These are phyloP conservation scores for Basipetospora chlamydospora DNA, from an alignment of 2,329 filamentous ascomycete genomes.

Conservation along the genomic window DNA sequence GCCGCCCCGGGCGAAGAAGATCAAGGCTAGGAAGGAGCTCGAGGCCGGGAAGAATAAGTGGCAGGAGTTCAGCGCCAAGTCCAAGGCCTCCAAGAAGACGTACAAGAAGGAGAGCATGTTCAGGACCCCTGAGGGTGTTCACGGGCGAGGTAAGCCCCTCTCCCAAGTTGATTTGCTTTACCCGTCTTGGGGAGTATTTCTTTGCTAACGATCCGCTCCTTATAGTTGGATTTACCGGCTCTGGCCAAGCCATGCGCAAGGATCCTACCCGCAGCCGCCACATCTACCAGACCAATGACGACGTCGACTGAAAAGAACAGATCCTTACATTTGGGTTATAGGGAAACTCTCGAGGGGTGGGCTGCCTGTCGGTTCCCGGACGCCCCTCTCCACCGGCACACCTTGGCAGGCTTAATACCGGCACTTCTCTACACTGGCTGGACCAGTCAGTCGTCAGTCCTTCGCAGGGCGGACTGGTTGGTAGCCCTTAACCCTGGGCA, in stretches of 20 bases:
- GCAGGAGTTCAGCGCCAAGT: conserved; percentile 80
- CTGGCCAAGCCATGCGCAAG: conserved; percentile 90
- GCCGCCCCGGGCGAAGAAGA: conserved; percentile 70
- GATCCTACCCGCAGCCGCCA: conserved; percentile 71
- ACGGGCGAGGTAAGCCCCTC: conserved; percentile 58
- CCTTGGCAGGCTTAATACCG: too few species aligned
- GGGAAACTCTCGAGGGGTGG: too few species aligned
- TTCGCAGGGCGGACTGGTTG: too few species aligned
- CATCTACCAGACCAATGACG: conserved; percentile 66
- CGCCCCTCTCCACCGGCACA: too few species aligned
- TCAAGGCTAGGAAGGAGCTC: conserved; percentile 79
- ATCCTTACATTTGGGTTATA: too few species aligned
- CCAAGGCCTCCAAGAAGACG: conserved; percentile 45
- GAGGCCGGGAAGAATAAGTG: conserved; percentile 87
- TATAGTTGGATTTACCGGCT: conserved; percentile 87
- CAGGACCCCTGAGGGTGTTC: conserved; percentile 72
- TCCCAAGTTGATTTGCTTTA: too few species aligned
- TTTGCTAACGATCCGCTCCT: conserved; percentile 10
- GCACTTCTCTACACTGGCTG: too few species aligned
- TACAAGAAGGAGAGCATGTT: conserved; percentile 94
- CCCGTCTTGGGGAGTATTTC: not conserved
- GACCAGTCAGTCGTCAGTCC: too few species aligned
- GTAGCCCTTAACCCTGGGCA: too few species aligned
- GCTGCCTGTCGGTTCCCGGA: too few species aligned
- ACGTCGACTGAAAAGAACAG: conserved; percentile 61